Conservation (phyloP, 371 early-diverging fungal genomes). For the Rhizopus arrhizus region DNA sequence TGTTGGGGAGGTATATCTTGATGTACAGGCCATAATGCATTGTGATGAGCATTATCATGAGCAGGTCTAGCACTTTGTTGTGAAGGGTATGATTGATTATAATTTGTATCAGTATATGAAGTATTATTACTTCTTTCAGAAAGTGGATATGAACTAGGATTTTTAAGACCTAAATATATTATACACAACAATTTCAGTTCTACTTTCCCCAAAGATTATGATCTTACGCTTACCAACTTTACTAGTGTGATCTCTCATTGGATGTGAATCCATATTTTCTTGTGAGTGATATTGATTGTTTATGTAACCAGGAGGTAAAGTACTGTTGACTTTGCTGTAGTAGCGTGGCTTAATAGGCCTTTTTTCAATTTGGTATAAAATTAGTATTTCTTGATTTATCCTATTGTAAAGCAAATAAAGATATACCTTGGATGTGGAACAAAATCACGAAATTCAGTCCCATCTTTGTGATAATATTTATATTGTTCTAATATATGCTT, state of each 20-base stretch:
- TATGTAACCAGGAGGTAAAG: constrained; percentile 10
- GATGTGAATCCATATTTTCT: constrained; percentile 12
- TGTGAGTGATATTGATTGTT: constrained; percentile 10
- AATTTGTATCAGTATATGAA: constrained; percentile 18
- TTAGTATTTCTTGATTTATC: not conserved
- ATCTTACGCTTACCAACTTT: not conserved
- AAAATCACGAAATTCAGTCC: constrained; percentile 28
- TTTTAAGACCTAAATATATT: not conserved
- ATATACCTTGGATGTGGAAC: constrained; percentile 12
- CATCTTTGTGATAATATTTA: constrained; percentile 28
- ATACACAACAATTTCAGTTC: not conserved
- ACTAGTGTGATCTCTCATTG: constrained; percentile 10
- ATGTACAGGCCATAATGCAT: constrained; percentile 16
- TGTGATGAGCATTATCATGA: constrained; percentile 9
- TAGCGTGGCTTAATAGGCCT: constrained; percentile 7
- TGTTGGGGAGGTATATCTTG: constrained; percentile 13
- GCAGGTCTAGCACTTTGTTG: not conserved
- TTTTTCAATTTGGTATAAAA: not conserved
- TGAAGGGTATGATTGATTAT: not conserved
- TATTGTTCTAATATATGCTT: constrained; percentile 31
- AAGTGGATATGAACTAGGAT: constrained; percentile 11
- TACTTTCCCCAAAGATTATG: not conserved
- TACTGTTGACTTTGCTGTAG: constrained; percentile 5
- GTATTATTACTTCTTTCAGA: constrained; percentile 22
- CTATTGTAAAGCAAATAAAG: constrained; percentile 2